Evolutionary conservation across 768 basidiomycete genomes (phyloP), one percentile per base, ranked within the genome.

Genomic region (Leccinum sublutescens): DNA sequence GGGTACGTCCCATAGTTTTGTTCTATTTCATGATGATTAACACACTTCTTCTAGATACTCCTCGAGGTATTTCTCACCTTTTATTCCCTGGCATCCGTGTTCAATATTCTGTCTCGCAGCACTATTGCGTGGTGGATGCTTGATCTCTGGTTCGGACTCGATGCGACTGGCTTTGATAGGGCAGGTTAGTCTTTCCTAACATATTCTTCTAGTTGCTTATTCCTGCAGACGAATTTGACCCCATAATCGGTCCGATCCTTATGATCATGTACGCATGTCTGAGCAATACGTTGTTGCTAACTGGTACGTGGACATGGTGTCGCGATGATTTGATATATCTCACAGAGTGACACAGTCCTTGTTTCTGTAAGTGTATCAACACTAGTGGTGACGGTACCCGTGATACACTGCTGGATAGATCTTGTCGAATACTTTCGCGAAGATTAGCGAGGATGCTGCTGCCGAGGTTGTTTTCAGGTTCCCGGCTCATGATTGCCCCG

Each of bases 41-140:
- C 38, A 49, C 19, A 74, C 73, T 7, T 64, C 65, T n/a, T 19
- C 25, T 58, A 68, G 72, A 33, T 68, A 67, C 56, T 66, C 74
- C 10, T 68, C 69, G 34, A 75, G 80, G 80, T 82, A 62, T 57
- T 57, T 55, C 8, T 45, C 34, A 3, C 1, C 6, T 56, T 45
- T 54, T n/a, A 25, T 54, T 43, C 7, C 19, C 23, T 51, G 8
- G 14, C 31, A n/a, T 19, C 10, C 4, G 3, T 48, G 15, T 43
- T 58, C 31, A 55, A 45, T 63, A 61, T 58, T 55, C 58, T 1
- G 15, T 36, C 33, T 7, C 4, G 4, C 17, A 84, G 83, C 23
- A 81, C 84, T 29, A 92, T 95, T 55, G 86, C 88, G 0, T 97
- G 93, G 94, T 96, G 93, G 93, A 91, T 97, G 86, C 80, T 95